phyloP scores from a whole-genome alignment of 1,284 basidiomycete genomes.

The Malassezia pachydermatis region DNA sequence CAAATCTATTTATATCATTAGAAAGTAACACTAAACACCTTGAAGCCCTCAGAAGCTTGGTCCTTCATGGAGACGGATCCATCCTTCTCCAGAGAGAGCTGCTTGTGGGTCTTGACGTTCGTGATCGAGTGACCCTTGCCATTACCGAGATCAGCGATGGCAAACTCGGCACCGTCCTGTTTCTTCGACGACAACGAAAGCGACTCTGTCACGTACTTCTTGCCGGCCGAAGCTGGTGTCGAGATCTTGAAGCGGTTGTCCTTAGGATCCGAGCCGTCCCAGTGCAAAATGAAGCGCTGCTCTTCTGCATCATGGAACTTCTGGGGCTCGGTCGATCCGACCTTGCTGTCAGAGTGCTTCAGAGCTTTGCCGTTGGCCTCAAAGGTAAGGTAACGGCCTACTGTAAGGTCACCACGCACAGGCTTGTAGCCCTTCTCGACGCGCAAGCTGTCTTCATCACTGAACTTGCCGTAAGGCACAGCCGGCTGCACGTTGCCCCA shows the following conservation, averaged over 20 bases:
- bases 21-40: slow-evolving; percentile 13
- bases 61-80: neutral
- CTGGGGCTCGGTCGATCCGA: neutral
- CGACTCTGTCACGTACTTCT: slow-evolving; percentile 13
- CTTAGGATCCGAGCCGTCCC: slow-evolving; percentile 7
- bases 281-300: slow-evolving; percentile 17
- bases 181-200: slow-evolving; percentile 1
- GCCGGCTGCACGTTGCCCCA: slow-evolving; percentile 3
- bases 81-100: slow-evolving; percentile 7
- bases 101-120: neutral
- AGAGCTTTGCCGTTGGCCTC: slow-evolving; percentile 24
- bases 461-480: slow-evolving; percentile 15
- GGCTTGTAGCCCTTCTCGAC: slow-evolving; percentile 30
- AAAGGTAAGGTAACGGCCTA: slow-evolving; percentile 32
- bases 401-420: slow-evolving; percentile 27
- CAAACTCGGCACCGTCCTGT: slow-evolving; percentile 13
- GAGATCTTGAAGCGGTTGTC: slow-evolving; percentile 15
- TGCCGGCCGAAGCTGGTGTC: neutral
- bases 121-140: slow-evolving; percentile 18
- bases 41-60: neutral
- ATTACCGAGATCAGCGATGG: slow-evolving; percentile 12
- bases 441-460: slow-evolving; percentile 4
- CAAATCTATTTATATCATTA: neutral
- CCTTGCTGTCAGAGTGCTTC: neutral
- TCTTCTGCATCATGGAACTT: slow-evolving; percentile 3